Percentiles rank a stretch among this genome's conserved stretches.
These are phyloP conservation scores for Kwoniella newhampshirensis DNA, from an alignment of 768 basidiomycete species.

Conservation along the genomic window DNA sequence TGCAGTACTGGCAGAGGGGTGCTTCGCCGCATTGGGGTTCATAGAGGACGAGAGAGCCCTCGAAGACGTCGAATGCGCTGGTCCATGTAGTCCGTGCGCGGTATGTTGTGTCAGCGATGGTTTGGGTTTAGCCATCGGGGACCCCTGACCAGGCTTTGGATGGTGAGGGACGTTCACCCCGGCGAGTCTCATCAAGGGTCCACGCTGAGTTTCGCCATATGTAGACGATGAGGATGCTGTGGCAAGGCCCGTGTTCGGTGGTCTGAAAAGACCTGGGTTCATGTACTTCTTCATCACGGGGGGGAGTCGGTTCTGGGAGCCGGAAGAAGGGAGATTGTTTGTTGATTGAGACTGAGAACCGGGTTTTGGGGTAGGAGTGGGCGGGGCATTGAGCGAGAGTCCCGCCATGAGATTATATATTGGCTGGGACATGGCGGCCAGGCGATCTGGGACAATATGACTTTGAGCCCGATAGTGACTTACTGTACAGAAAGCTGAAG, in stretches of 20 bases:
- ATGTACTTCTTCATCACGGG: conserved; percentile 48
- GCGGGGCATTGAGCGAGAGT: conserved; percentile 20
- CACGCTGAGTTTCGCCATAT: conserved; percentile 32
- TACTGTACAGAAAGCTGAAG: background rate
- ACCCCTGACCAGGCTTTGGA: conserved; percentile 8
- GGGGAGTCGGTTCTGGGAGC: conserved; percentile 33
- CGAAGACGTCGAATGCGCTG: conserved; percentile 49
- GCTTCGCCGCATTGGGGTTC: conserved; percentile 19
- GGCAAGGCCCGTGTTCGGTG: conserved; percentile 41
- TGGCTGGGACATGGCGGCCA: conserved; percentile 23
- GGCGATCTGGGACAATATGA: background rate
- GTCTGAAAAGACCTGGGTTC: conserved; percentile 45
- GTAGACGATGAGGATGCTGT: conserved; percentile 6
- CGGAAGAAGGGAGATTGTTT: conserved; percentile 7
- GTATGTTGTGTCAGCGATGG: conserved; percentile 37
- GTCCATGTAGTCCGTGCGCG: conserved; percentile 54
- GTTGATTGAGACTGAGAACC: conserved; percentile 3
- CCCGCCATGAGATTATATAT: conserved; percentile 28
- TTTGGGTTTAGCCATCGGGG: conserved; percentile 26
- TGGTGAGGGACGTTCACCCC: conserved; percentile 42
- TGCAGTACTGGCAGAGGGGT: conserved; percentile 5
- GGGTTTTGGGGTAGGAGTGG: conserved; percentile 18
- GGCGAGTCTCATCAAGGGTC: conserved; percentile 48
- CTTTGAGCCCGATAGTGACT: background rate
- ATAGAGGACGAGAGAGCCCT: conserved; percentile 34